Evolutionary conservation across 129 eudicot species (phyloP), one percentile per base, ranked within the genome.

Genomic region (Mikania micrantha): DNA sequence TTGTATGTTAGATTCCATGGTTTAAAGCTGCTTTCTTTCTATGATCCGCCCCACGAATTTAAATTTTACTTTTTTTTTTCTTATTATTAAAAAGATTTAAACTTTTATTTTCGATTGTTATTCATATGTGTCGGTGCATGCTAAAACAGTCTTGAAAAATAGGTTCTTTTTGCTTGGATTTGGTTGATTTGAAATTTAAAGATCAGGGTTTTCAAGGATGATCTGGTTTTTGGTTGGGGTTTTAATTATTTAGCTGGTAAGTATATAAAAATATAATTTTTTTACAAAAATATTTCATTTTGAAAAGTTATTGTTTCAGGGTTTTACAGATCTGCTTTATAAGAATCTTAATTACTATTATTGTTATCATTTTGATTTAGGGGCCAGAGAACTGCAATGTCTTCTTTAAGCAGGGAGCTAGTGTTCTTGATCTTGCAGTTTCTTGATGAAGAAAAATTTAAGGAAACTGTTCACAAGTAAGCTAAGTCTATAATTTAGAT

Each of bases 381-480:
- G 79, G 74, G 65, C 17, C 66, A 45, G 45, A 20, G 61, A 31
- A 64, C 67, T 27, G 66, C 84, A 74, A 90, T 90, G 96, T 90
- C 95, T 9, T 90, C 95, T 75, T 84, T 89, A 40, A 89, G 94
- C 57, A 86, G 94, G 78, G 96, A 89, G 67, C 83, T 89, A 50
- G 94, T 85, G 73, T 89, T 89, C 85, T 56, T 89, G 81, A 89
- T 89, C 75, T 75, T 83, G 41, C 96, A 89, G 80, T 89, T 89
- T 76, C 83, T 90, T 47, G 97, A 90, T 84, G 97, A 90, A 72
- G 97, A 90, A 65, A 90, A 87, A 45, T 87, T 85, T 48, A 90
- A 90, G 40, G 91, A 87, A 71, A 84, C 97, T 45, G 95, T 90
- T 80, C 97, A 86, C 87, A 87, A 90, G 97, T 90, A 74, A 9